Evolutionary conservation across 2,329 filamentous ascomycete species (phyloP).

Genomic region (Fusarium keratoplasticum): DNA sequence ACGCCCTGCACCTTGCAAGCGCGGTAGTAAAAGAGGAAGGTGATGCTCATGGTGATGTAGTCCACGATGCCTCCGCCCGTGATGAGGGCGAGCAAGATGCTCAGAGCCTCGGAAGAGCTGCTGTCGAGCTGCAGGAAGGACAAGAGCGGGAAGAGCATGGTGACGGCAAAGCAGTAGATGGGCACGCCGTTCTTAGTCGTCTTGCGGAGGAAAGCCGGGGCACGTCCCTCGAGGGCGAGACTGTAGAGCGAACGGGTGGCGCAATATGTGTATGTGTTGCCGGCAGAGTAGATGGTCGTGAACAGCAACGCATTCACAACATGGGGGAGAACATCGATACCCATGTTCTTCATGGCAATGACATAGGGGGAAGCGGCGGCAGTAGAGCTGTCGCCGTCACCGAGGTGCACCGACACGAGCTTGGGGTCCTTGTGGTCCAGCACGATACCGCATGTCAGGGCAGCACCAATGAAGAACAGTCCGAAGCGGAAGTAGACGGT

Average conservation of each 20-base stretch:
- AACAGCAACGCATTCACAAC: slow-evolving; percentile 63
- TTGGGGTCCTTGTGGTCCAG: slow-evolving; percentile 18
- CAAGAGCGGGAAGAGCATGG: slow-evolving; percentile 60
- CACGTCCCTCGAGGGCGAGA: slow-evolving; percentile 65
- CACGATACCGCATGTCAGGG: slow-evolving; percentile 28
- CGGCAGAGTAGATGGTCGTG: slow-evolving; percentile 58
- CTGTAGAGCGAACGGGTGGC: slow-evolving; percentile 68
- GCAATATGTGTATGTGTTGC: slow-evolving; percentile 47
- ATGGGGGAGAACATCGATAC: slow-evolving; percentile 59
- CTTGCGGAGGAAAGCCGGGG: slow-evolving; percentile 61
- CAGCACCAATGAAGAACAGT: slow-evolving; percentile 75
- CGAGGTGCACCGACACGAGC: slow-evolving; percentile 16
- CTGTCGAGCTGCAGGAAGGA: slow-evolving; percentile 58
- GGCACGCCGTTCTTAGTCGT: slow-evolving; percentile 67
- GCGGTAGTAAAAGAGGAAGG: slow-evolving; percentile 68
- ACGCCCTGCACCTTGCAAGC: slow-evolving; percentile 61
- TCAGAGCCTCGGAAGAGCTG: slow-evolving; percentile 55
- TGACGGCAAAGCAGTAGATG: slow-evolving; percentile 60
- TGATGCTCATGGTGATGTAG: slow-evolving; percentile 65
- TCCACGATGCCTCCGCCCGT: slow-evolving; percentile 62
- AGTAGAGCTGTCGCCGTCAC: neutral
- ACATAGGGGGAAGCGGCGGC: slow-evolving; percentile 37
- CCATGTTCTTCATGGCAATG: slow-evolving; percentile 36
- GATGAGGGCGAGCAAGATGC: slow-evolving; percentile 59
- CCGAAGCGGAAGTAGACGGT: slow-evolving; percentile 81